A percentile compares a stretch with the other conserved stretches of the same genome.
phyloP scores from a whole-genome alignment of 108 stramenopile genomes.

The Skeletonema marinoi region DNA sequence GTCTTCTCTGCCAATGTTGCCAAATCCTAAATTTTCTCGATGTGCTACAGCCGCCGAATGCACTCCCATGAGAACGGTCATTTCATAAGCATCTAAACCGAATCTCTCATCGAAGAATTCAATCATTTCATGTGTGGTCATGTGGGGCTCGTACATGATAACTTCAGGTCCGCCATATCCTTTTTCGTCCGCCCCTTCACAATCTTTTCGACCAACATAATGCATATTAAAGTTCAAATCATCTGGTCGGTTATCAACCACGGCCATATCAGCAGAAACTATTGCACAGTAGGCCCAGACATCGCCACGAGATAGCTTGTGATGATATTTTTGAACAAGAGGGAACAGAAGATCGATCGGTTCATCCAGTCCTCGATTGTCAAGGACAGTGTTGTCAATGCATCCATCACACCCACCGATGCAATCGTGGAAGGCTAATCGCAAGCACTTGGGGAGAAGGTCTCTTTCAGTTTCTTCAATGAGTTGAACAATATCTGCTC shows the following conservation, averaged over 20 bases:
- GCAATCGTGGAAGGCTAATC: conserved; percentile 69
- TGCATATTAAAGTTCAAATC: conserved; percentile 34
- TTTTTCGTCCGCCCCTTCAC: conserved; percentile 24
- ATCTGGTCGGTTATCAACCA: conserved; percentile 14
- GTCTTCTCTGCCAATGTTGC: conserved; percentile 40
- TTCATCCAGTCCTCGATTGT: conserved; percentile 47
- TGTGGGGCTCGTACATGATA: conserved; percentile 13
- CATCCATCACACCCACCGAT: conserved; percentile 64
- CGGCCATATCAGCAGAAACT: conserved; percentile 47
- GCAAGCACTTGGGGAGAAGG: conserved; percentile 41
- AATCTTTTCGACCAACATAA: conserved; percentile 35
- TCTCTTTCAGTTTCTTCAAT: conserved; percentile 6
- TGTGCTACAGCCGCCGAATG: conserved; percentile 53
- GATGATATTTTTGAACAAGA: conserved; percentile 34
- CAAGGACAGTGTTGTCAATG: conserved; percentile 48
- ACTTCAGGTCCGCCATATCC: conserved; percentile 31
- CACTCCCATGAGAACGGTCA: conserved; percentile 64
- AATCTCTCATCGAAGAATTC: conserved; percentile 53
- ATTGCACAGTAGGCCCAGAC: conserved; percentile 60
- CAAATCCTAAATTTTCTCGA: conserved; percentile 49
- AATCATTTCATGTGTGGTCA: conserved; percentile 30
- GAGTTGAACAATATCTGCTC: conserved; percentile 10
- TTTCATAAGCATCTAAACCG: conserved; percentile 44
- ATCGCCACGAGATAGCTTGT: conserved; percentile 50
- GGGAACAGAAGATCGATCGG: conserved; percentile 48